A percentile compares a stretch with the other conserved stretches of the same genome.
These are phyloP conservation scores for Coemansia sp. DNA, from an alignment of 192 early-diverging fungal genomes.

Conservation along the genomic window DNA sequence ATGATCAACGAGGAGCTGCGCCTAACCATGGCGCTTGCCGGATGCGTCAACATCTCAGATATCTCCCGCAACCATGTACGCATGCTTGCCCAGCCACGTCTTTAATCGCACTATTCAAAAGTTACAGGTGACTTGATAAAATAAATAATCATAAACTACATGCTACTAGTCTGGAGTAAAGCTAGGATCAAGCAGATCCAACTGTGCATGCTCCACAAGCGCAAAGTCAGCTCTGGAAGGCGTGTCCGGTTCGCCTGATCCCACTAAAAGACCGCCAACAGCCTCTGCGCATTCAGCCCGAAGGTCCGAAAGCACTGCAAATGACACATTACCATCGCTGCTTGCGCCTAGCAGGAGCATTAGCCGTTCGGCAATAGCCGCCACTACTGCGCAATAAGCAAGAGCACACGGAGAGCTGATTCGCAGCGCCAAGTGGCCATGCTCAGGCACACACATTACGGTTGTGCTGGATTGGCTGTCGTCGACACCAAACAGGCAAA, in stretches of 20 bases:
- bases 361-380: conserved; percentile 20
- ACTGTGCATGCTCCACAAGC: neutral
- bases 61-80: conserved; percentile 36
- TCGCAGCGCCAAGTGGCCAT: conserved; percentile 22
- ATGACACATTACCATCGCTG: neutral
- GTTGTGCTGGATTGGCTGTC: conserved; percentile 1
- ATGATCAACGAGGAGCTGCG: conserved; percentile 84
- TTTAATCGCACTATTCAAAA: neutral
- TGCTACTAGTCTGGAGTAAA: neutral
- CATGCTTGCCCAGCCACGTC: conserved; percentile 2
- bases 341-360: conserved; percentile 9
- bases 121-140: too few species aligned
- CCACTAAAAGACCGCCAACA: neutral
- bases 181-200: neutral
- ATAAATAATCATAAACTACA: too few species aligned
- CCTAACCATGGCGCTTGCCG: conserved; percentile 77
- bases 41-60: conserved; percentile 36
- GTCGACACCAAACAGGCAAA: conserved; percentile 9
- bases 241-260: neutral
- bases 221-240: neutral
- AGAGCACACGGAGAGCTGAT: conserved; percentile 14
- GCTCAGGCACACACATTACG: conserved; percentile 34
- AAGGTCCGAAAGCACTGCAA: neutral
- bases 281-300: neutral
- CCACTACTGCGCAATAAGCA: conserved; percentile 15